Evolutionary conservation across 805 yeast genomes (phyloP).

Genomic region (Debaryomyces maramus): DNA sequence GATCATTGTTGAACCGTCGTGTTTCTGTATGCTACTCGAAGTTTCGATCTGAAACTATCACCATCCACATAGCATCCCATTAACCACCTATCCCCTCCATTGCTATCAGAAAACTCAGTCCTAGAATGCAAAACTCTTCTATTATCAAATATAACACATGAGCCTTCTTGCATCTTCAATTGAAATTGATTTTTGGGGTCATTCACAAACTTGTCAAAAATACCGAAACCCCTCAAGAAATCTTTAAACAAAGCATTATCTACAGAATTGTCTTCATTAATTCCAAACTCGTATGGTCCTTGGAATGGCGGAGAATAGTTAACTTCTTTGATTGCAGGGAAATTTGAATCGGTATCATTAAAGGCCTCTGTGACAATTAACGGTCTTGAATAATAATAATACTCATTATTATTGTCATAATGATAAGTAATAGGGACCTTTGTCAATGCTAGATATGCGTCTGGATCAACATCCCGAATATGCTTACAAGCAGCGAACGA

Average conservation of each 20-base stretch:
- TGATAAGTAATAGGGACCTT: slow-evolving; percentile 68
- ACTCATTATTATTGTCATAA: slow-evolving; percentile 60
- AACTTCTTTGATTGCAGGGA: slow-evolving; percentile 49
- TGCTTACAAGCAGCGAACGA: slow-evolving; percentile 62
- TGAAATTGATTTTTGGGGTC: slow-evolving; percentile 54
- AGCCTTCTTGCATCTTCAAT: slow-evolving; percentile 54
- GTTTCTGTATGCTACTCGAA: too few relatives aligned
- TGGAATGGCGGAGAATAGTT: slow-evolving; percentile 84
- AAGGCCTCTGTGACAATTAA: slow-evolving; percentile 54
- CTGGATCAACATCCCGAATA: slow-evolving; percentile 56
- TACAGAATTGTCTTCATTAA: slow-evolving; percentile 32
- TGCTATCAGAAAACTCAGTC: slow-evolving; percentile 37
- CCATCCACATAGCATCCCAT: slow-evolving; percentile 76
- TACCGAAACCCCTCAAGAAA: slow-evolving; percentile 55
- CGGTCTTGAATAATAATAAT: slow-evolving; percentile 63
- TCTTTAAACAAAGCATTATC: slow-evolving; percentile 47
- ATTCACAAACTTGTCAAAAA: slow-evolving; percentile 60
- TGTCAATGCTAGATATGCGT: slow-evolving; percentile 61
- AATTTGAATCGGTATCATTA: slow-evolving; percentile 14
- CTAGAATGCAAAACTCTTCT: slow-evolving; percentile 72
- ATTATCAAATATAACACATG: slow-evolving; percentile 69
- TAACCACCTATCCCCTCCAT: slow-evolving; percentile 61
- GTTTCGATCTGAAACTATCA: slow-evolving; percentile 65
- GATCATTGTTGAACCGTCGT: too few relatives aligned
- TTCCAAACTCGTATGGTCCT: slow-evolving; percentile 67